Evolutionary conservation across 2,329 filamentous ascomycete genomes (phyloP).

Genomic region (Onygena corvina): DNA sequence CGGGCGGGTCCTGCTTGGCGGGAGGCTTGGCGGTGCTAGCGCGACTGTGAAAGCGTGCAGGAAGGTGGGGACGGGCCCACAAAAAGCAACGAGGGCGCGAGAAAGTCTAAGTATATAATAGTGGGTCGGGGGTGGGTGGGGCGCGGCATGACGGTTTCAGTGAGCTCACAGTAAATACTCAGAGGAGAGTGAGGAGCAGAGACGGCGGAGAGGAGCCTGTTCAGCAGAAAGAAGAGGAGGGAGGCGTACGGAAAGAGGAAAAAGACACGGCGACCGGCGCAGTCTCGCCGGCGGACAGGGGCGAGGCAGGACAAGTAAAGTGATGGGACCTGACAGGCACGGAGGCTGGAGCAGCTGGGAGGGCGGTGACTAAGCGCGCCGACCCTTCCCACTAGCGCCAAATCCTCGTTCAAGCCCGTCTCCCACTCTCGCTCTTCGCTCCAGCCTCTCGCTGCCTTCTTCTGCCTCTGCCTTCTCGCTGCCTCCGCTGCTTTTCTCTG

Average conservation of each 20-base stretch:
- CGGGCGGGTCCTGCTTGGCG: conserved; percentile 3
- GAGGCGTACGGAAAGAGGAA: background rate
- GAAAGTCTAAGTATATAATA: background rate
- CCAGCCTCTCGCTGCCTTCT: conserved; percentile 12
- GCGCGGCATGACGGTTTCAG: conserved; percentile 6
- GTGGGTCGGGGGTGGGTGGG: conserved; percentile 1
- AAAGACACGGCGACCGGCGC: too few relatives aligned
- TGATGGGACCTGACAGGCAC: too few relatives aligned
- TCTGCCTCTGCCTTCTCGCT: conserved; percentile 10
- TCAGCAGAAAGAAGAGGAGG: background rate
- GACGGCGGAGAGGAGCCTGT: background rate
- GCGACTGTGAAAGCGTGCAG: conserved; percentile 4
- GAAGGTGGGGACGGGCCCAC: conserved; percentile 1
- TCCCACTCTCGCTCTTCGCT: conserved; percentile 10
- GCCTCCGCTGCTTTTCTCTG: conserved; percentile 6
- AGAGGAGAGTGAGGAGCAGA: background rate
- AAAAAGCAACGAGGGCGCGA: background rate
- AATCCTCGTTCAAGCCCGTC: conserved; percentile 14
- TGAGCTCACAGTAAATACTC: too few relatives aligned
- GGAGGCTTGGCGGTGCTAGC: conserved; percentile 1
- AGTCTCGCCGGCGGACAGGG: background rate
- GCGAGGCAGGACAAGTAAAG: background rate
- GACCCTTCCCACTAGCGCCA: conserved; percentile 19
- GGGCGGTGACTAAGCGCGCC: conserved; percentile 2
- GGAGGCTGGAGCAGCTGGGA: background rate